phyloP scores from a whole-genome alignment of 495 filamentous ascomycete species.

The Aspergillus egyptiacus region DNA sequence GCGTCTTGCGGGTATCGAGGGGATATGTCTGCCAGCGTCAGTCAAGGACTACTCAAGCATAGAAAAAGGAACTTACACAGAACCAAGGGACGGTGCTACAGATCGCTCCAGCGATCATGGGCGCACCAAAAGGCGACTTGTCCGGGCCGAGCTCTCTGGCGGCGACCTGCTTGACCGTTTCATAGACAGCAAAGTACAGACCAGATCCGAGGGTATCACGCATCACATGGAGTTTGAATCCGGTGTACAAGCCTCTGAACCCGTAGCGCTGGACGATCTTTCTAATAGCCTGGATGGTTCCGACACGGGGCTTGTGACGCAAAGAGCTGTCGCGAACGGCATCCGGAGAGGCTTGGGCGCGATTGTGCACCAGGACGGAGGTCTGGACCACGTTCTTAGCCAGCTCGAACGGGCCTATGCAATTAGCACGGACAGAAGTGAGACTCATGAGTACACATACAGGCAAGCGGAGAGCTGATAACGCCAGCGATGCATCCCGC shows the following conservation, averaged over 20 bases:
- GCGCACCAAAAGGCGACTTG: constrained; percentile 36
- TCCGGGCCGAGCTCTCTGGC: constrained; percentile 47
- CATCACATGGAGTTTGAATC: constrained; percentile 73
- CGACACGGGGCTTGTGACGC: constrained; percentile 68
- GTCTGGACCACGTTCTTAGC: constrained; percentile 90
- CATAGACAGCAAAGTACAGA: constrained; percentile 89
- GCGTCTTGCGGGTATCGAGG: constrained; percentile 45
- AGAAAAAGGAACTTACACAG: constrained; percentile 30
- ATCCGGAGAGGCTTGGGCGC: constrained; percentile 52
- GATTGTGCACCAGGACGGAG: constrained; percentile 71
- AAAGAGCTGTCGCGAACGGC: constrained; percentile 54
- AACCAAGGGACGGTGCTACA: constrained; percentile 47
- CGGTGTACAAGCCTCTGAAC: constrained; percentile 74
- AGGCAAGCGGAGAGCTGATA: constrained; percentile 76
- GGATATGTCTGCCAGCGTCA: constrained; percentile 37
- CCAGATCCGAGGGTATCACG: constrained; percentile 84
- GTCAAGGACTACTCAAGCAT: constrained; percentile 1
- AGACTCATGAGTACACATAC: constrained; percentile 43
- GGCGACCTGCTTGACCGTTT: constrained; percentile 79
- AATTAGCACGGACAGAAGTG: neutral
- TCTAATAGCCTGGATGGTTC: constrained; percentile 70
- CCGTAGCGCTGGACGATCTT: constrained; percentile 78
- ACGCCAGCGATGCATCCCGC: constrained; percentile 76
- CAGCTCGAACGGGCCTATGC: constrained; percentile 80
- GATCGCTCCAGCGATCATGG: constrained; percentile 41